These are phyloP conservation scores for Rhodotorula sp. DNA, from an alignment of 1,284 basidiomycete species.

Conservation along the genomic window DNA sequence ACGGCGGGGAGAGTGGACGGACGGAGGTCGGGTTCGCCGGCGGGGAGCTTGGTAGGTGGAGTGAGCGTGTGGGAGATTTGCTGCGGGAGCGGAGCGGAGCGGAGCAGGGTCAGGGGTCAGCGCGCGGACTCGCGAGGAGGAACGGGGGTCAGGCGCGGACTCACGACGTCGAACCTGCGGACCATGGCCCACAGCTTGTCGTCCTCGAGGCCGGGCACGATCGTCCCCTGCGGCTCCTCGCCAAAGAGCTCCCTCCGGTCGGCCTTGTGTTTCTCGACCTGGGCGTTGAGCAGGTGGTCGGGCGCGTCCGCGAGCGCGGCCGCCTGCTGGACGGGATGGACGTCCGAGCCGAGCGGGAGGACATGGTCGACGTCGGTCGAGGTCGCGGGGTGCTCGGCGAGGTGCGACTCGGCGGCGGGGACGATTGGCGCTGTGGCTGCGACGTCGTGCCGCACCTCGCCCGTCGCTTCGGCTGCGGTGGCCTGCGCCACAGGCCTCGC, in stretches of 20 bases:
- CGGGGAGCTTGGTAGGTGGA: slow-evolving; percentile 46
- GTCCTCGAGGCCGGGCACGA: slow-evolving; percentile 52
- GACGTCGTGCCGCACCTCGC: no score
- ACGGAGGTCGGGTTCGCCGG: slow-evolving; percentile 51
- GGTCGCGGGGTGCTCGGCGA: slow-evolving; percentile 26
- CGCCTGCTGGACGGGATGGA: slow-evolving; percentile 48
- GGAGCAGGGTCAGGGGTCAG: no score
- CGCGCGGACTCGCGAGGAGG: no score
- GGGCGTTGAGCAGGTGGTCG: slow-evolving; percentile 45
- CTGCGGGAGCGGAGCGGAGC: no score
- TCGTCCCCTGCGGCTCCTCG: slow-evolving; percentile 47
- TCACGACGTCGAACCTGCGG: slow-evolving; percentile 50
- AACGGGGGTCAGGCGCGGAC: no score
- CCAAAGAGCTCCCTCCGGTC: slow-evolving; percentile 48
- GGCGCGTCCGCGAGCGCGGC: slow-evolving; percentile 45
- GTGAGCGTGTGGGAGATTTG: slow-evolving; percentile 51
- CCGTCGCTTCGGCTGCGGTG: not conserved
- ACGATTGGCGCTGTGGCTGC: slow-evolving; percentile 24
- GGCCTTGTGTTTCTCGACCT: slow-evolving; percentile 51
- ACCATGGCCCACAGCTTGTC: slow-evolving; percentile 50
- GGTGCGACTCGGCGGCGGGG: slow-evolving; percentile 25
- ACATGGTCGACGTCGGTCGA: slow-evolving; percentile 28
- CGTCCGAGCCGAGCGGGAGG: slow-evolving; percentile 48
- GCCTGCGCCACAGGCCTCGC: slow-evolving; percentile 12
- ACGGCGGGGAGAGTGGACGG: slow-evolving; percentile 49